phyloP scores from a whole-genome alignment of 2,329 filamentous ascomycete genomes.

The Scedosporium minutisporum region DNA sequence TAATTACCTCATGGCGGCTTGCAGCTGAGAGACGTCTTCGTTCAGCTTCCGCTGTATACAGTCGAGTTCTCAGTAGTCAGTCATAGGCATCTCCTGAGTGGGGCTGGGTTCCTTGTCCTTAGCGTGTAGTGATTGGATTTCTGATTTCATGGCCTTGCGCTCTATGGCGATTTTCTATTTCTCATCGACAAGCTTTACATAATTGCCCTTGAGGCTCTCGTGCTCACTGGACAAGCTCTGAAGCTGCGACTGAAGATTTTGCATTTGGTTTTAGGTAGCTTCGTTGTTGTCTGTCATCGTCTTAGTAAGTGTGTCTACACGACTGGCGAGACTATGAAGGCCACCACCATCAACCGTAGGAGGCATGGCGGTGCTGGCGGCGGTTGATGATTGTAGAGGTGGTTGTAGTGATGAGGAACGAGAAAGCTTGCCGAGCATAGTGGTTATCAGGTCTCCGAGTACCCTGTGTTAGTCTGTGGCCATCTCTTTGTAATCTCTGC shows the following conservation, averaged over 20 bases:
- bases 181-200: conserved; percentile 1
- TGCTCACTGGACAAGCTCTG: neutral
- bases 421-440: neutral
- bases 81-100: neutral
- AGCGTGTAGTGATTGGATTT: too few relatives aligned
- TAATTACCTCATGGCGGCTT: neutral
- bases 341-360: neutral
- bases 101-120: neutral
- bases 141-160: too few relatives aligned
- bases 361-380: neutral
- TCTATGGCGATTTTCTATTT: neutral
- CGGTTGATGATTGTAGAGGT: neutral
- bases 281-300: neutral
- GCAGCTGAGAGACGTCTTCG: neutral
- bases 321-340: neutral
- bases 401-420: neutral
- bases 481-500: neutral
- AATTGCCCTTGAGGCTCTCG: neutral
- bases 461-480: neutral
- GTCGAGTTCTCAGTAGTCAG: neutral
- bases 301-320: neutral
- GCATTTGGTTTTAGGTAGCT: neutral
- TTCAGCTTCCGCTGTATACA: neutral
- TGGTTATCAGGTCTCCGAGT: neutral
- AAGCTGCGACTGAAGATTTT: neutral